A percentile compares a stretch with the other conserved stretches of the same genome.
Conservation (phyloP, 1,284 basidiomycete genomes). For the Irpex sp. region DNA sequence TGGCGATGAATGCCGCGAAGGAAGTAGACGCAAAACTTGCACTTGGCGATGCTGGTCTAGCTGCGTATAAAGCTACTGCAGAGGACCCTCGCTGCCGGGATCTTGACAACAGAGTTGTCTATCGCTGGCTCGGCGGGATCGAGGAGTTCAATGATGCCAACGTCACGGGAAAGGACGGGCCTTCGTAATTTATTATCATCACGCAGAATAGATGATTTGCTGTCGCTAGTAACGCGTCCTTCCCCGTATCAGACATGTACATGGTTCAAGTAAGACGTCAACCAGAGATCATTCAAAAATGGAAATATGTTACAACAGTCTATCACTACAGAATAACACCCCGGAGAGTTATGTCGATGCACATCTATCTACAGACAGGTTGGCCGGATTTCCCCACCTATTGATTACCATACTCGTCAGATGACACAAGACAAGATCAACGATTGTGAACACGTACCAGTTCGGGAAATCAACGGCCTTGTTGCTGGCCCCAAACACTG, state of each 20-base stretch:
- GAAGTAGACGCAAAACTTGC: neutral
- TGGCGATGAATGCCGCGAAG: neutral
- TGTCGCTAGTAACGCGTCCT: too few relatives aligned
- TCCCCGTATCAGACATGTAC: too few relatives aligned
- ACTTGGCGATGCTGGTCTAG: neutral
- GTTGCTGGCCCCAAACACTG: conserved; percentile 67
- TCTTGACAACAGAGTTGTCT: neutral
- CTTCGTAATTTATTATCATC: neutral
- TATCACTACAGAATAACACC: neutral
- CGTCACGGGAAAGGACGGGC: neutral
- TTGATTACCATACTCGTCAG: neutral
- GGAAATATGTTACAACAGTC: neutral
- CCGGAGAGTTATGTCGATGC: conserved; percentile 11
- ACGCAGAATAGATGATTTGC: too few relatives aligned
- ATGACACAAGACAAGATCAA: conserved; percentile 8
- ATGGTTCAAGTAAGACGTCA: too few relatives aligned
- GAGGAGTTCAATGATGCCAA: neutral
- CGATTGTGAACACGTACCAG: conserved; percentile 19
- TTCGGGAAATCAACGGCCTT: conserved; percentile 50
- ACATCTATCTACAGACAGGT: conserved; percentile 27
- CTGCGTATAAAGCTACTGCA: neutral
- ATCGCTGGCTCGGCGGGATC: neutral
- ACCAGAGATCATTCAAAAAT: neutral
- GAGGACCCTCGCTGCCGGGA: neutral
- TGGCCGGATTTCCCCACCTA: conserved; percentile 30